Percentiles rank a stretch among this genome's conserved stretches.
These are phyloP conservation scores for Blastobotrys petasosporus DNA, from an alignment of 1,139 yeast genomes.

Conservation along the genomic window DNA sequence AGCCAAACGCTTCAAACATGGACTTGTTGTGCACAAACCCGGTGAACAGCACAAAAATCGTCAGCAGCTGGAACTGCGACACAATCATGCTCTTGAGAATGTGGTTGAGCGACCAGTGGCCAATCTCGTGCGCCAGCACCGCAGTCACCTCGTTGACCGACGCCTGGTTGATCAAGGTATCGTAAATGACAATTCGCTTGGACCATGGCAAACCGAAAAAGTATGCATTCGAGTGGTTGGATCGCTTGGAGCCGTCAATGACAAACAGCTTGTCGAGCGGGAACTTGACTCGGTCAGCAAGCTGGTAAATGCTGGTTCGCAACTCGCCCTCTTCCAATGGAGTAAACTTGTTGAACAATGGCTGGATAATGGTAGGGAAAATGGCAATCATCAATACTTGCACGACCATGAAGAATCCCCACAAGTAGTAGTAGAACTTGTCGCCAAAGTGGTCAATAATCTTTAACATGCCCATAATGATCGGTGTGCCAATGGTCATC, in stretches of 20 bases:
- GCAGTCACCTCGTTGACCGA: slow-evolving; percentile 81
- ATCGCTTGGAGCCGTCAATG: slow-evolving; percentile 91
- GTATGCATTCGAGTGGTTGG: slow-evolving; percentile 94
- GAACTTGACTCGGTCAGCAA: slow-evolving; percentile 71
- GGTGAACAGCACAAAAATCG: slow-evolving; percentile 65
- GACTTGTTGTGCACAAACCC: slow-evolving; percentile 75
- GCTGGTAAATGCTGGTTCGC: slow-evolving; percentile 69
- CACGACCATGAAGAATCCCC: slow-evolving; percentile 62
- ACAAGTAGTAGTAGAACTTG: slow-evolving; percentile 70
- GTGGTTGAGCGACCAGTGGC: slow-evolving; percentile 93
- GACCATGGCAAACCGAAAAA: slow-evolving; percentile 96
- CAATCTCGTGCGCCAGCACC: slow-evolving; percentile 93
- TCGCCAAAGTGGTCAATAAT: slow-evolving; percentile 78
- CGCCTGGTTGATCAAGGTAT: slow-evolving; percentile 79
- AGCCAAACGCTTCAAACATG: slow-evolving; percentile 74
- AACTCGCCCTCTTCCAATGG: slow-evolving; percentile 90
- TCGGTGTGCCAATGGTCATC: slow-evolving; percentile 61
- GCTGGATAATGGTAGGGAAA: slow-evolving; percentile 79
- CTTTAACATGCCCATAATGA: slow-evolving; percentile 68
- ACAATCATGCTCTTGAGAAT: slow-evolving; percentile 63
- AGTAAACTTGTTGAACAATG: slow-evolving; percentile 82
- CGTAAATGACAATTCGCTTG: slow-evolving; percentile 88
- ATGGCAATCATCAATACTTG: slow-evolving; percentile 67
- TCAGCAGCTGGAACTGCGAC: slow-evolving; percentile 58
- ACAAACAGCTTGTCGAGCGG: slow-evolving; percentile 82